These are phyloP conservation scores for Pilatotrama ljubarskyi DNA, from an alignment of 768 basidiomycete genomes.

Conservation along the genomic window DNA sequence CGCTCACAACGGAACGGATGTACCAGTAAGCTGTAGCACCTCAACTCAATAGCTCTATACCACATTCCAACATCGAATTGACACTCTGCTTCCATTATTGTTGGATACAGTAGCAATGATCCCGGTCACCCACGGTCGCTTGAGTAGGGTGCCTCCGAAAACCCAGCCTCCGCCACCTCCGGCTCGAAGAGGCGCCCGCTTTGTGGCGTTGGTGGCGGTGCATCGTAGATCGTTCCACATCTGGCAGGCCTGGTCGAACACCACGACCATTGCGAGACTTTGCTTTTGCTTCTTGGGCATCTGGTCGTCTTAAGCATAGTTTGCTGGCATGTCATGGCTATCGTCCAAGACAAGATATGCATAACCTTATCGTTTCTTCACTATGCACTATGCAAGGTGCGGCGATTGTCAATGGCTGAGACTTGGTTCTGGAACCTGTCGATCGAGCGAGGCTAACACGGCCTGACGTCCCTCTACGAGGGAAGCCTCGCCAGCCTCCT, in stretches of 20 bases:
- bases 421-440: no score
- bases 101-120: no score
- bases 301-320: not conserved
- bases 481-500: not conserved
- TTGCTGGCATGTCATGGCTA: no score
- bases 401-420: no score
- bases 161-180: no score
- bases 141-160: no score
- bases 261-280: not conserved
- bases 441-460: not conserved
- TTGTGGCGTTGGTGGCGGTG: constrained; percentile 13
- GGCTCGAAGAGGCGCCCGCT: not conserved
- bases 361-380: no score
- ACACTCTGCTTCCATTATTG: no score
- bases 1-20: not conserved
- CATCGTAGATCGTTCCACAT: not conserved
- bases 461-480: not conserved
- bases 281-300: not conserved
- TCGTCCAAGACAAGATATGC: no score
- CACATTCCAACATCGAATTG: not conserved
- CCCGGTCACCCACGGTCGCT: no score
- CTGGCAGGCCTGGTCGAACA: not conserved
- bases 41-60: not conserved
- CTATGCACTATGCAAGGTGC: no score
- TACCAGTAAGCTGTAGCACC: not conserved